A percentile compares a stretch with the other conserved stretches of the same genome.
Evolutionary conservation across 2,329 filamentous ascomycete species (phyloP).

Genomic region (Furcasterigmium furcatum): DNA sequence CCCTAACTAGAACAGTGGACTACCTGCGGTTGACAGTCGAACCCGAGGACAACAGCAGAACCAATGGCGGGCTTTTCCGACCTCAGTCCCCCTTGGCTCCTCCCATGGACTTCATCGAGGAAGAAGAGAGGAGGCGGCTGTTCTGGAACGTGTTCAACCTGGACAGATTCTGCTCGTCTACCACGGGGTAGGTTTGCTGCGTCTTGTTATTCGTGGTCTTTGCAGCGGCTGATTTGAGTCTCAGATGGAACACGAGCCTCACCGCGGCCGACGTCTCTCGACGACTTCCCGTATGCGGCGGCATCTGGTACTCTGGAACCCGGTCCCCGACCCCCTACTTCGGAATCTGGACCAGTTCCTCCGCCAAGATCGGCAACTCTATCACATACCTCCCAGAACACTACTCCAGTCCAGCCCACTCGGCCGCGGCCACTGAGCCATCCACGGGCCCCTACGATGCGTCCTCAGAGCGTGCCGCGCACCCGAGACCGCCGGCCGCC

Average conservation of each 20-base stretch:
- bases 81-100: slow-evolving; percentile 20
- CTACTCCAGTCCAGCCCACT: slow-evolving; percentile 16
- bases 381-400: slow-evolving; percentile 29
- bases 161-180: slow-evolving; percentile 20
- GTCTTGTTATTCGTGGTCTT: not conserved
- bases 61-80: not conserved
- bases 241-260: slow-evolving; percentile 23
- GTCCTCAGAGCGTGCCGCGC: not conserved
- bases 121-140: slow-evolving; percentile 21
- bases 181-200: slow-evolving; percentile 8
- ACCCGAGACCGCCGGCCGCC: too few relatives aligned
- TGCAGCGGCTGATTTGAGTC: not conserved
- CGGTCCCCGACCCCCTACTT: slow-evolving; percentile 35
- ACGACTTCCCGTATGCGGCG: slow-evolving; percentile 28
- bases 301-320: slow-evolving; percentile 30
- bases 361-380: slow-evolving; percentile 29
- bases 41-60: slow-evolving; percentile 15
- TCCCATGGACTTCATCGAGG: slow-evolving; percentile 21
- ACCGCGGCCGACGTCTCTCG: slow-evolving; percentile 21
- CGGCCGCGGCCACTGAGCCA: slow-evolving; percentile 4
- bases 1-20: slow-evolving; percentile 23
- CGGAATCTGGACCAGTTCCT: slow-evolving; percentile 36
- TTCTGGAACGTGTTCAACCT: slow-evolving; percentile 26
- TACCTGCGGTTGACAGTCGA: slow-evolving; percentile 25
- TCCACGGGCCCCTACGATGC: not conserved